Percentiles rank a stretch among this genome's conserved stretches.
phyloP scores from a whole-genome alignment of 768 basidiomycete genomes.

The Paxillus rubicundulus region DNA sequence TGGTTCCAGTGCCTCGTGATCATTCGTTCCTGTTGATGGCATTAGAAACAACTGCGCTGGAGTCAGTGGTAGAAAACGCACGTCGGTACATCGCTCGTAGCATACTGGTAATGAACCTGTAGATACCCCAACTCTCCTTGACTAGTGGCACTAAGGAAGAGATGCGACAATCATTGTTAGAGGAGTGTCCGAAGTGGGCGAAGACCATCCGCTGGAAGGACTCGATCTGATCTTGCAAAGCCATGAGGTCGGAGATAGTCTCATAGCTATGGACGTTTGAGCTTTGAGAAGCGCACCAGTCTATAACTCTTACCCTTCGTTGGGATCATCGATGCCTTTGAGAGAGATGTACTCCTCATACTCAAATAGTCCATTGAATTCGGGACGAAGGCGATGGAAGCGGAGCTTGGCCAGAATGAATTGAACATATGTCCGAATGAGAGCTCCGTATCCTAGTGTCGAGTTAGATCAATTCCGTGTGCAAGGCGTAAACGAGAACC shows the following conservation, averaged over 20 bases:
- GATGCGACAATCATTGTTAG: conserved; percentile 97
- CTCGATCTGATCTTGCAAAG: conserved; percentile 96
- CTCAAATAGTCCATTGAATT: conserved; percentile 98
- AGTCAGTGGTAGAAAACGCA: conserved; percentile 37
- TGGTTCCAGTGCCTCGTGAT: conserved; percentile 85
- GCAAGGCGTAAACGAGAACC: neutral
- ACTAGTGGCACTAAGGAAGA: conserved; percentile 94
- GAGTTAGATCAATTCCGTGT: conserved; percentile 4
- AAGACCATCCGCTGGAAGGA: conserved; percentile 98
- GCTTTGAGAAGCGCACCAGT: conserved; percentile 2
- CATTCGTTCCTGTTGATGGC: conserved; percentile 72
- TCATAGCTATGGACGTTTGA: conserved; percentile 67
- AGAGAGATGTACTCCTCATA: conserved; percentile 98
- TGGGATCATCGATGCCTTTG: conserved; percentile 97
- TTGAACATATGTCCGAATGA: conserved; percentile 95
- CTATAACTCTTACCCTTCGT: conserved; percentile 77
- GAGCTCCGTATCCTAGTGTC: conserved; percentile 76
- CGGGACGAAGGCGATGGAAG: conserved; percentile 92
- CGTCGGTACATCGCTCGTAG: conserved; percentile 94
- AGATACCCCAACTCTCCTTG: conserved; percentile 99
- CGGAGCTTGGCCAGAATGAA: conserved; percentile 94
- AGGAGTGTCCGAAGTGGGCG: conserved; percentile 85
- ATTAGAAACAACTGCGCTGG: conserved; percentile 3
- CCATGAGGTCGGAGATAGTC: conserved; percentile 97
- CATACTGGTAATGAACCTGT: conserved; percentile 99